Evolutionary conservation across 2,329 filamentous ascomycete genomes (phyloP).

Genomic region (Pseudogymnoascus sp.): DNA sequence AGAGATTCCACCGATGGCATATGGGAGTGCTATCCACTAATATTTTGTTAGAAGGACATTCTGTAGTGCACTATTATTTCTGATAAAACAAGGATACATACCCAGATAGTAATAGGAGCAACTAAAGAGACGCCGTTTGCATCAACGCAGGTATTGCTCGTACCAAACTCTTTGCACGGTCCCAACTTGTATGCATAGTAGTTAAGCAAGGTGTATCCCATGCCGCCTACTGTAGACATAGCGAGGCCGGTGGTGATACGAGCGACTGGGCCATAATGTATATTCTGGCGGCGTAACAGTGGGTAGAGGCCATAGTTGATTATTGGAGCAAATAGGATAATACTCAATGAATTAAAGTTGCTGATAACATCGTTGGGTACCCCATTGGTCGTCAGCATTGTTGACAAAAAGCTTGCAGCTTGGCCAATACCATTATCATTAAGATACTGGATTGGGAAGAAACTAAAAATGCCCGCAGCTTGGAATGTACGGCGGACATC

Average conservation of each 20-base stretch:
- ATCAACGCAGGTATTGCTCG: conserved; percentile 35
- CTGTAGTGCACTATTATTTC: not conserved
- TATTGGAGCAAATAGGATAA: conserved; percentile 66
- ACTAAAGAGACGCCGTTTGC: conserved; percentile 35
- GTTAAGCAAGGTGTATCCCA: conserved; percentile 51
- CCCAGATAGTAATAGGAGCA: conserved; percentile 54
- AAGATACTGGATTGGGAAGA: conserved; percentile 36
- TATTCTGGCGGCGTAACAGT: conserved; percentile 50
- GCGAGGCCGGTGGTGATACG: conserved; percentile 64
- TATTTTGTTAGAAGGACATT: not conserved
- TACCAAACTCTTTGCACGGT: conserved; percentile 44
- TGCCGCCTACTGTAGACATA: conserved; percentile 52
- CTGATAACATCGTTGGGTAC: conserved; percentile 69
- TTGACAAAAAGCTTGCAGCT: conserved; percentile 76
- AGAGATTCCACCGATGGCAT: conserved; percentile 45
- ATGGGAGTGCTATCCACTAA: conserved; percentile 30
- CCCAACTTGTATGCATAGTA: conserved; percentile 55
- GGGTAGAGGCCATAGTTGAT: conserved; percentile 63
- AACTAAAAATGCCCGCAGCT: conserved; percentile 59
- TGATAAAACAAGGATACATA: conserved; percentile 28
- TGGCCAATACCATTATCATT: conserved; percentile 55
- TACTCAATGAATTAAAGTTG: conserved; percentile 69
- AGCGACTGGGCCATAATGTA: conserved; percentile 66
- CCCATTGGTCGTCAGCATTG: conserved; percentile 60
- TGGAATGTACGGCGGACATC: conserved; percentile 62